Percentiles rank a stretch among this genome's conserved stretches.
These are phyloP conservation scores for Neoboletus brunneissimus DNA, from an alignment of 768 basidiomycete species.

Conservation along the genomic window DNA sequence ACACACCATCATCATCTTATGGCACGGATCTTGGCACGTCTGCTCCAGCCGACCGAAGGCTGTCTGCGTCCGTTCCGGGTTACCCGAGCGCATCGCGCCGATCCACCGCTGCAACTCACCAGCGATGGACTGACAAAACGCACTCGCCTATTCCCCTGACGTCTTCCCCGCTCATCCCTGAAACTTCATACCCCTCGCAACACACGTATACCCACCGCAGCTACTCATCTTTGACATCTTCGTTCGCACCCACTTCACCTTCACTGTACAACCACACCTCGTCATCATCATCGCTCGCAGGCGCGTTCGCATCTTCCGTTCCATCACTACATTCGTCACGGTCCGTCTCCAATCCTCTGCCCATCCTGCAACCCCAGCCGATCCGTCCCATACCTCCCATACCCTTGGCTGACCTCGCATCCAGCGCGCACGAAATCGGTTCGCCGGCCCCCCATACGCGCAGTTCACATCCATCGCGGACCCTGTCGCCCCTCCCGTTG, in stretches of 20 bases:
- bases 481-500: constrained; percentile 30
- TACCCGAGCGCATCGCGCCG: constrained; percentile 27
- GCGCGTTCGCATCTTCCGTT: constrained; percentile 23
- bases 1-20: constrained; percentile 16
- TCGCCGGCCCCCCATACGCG: background rate
- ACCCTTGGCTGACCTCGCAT: constrained; percentile 29
- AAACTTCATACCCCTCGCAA: constrained; percentile 19
- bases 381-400: constrained; percentile 35
- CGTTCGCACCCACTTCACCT: constrained; percentile 18
- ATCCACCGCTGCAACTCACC: constrained; percentile 6
- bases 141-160: constrained; percentile 9
- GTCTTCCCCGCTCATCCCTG: constrained; percentile 2
- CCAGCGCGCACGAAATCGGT: constrained; percentile 16
- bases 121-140: constrained; percentile 18
- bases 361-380: constrained; percentile 34
- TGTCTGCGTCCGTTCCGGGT: constrained; percentile 34
- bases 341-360: constrained; percentile 16
- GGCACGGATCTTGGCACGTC: constrained; percentile 3
- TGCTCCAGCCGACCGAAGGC: constrained; percentile 26
- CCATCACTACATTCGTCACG: constrained; percentile 16
- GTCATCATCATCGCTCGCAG: constrained; percentile 27
- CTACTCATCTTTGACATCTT: constrained; percentile 16
- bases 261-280: constrained; percentile 20
- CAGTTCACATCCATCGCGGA: constrained; percentile 5
- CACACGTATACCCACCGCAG: constrained; percentile 26